Evolutionary conservation across 2,329 filamentous ascomycete genomes (phyloP).

Genomic region (Trichoderma brevicompactum): DNA sequence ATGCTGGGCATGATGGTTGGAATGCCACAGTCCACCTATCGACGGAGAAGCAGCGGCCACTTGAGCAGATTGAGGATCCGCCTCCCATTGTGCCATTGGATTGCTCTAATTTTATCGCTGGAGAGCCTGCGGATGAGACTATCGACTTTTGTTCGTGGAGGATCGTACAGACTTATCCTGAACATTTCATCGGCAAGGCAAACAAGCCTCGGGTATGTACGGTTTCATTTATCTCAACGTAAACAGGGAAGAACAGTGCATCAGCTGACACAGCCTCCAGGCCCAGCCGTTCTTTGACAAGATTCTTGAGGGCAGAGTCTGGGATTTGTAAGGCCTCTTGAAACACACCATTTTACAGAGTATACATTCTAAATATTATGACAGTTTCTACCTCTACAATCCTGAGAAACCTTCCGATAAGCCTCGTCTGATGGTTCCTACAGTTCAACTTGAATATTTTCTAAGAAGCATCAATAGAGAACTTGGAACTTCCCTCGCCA

Average conservation of each 20-base stretch:
- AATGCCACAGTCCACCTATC: not conserved
- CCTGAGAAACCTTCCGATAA: constrained; percentile 51
- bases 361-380: not conserved
- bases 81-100: constrained; percentile 31
- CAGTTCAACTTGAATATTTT: constrained; percentile 66
- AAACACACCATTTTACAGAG: not conserved
- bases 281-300: constrained; percentile 57
- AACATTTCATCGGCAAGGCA: constrained; percentile 59
- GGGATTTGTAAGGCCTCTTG: constrained; percentile 69
- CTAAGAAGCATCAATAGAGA: constrained; percentile 67
- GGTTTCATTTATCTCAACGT: not conserved
- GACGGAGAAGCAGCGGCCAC: not conserved
- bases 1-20: constrained; percentile 9
- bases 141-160: constrained; percentile 55
- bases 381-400: constrained; percentile 69
- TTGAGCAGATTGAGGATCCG: not conserved
- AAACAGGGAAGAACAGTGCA: not conserved
- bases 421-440: constrained; percentile 69
- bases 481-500: constrained; percentile 56
- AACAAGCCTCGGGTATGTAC: constrained; percentile 53
- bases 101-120: constrained; percentile 34
- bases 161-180: constrained; percentile 61
- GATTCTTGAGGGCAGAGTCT: constrained; percentile 64
- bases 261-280: constrained; percentile 38
- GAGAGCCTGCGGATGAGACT: constrained; percentile 34